Evolutionary conservation across 495 filamentous ascomycete genomes (phyloP), one percentile per base, ranked within the genome.

Genomic region (Neurospora sp.): DNA sequence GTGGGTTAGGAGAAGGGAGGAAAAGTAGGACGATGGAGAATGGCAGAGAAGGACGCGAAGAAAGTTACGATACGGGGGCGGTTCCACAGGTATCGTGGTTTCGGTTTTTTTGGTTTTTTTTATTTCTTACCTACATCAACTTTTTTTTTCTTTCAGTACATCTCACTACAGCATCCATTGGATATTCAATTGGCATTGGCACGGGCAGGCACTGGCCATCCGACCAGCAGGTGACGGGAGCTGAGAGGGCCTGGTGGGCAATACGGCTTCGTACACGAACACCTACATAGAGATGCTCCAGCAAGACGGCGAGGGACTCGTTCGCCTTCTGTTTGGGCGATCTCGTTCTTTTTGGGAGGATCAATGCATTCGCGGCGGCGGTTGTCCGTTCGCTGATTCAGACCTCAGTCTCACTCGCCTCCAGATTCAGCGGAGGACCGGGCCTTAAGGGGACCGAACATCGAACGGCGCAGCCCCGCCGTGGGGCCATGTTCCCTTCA

Each of bases 11-110:
- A 70, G 23, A 48, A 59, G 69, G 69, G 35, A 69, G 59, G 37
- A 69, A 73, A 69, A 72, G 35, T 40, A 69, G 71, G 48, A 62
- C 71, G 31, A 72, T 59, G 44, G 42, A 66, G 18, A 69, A 62
- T 18, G 38, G 46, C 27, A 40, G 35, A 62, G 37, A 31, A 69
- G 44, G 20, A 38, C 59, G 71, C 35, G 46, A 18, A 72, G 54
- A 70, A 40, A 40, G 48, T 39, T 42, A 40, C 70, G 70, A 54
- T 31, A 62, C 35, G 38, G 20, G 20, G 16, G 54, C 54, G 54
- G 54, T 35, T 35, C 27, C 54, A 62, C 54, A 62, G 27, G 54
- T 62, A 62, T 62, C 7, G 54, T 62, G 54, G 54, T 62, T 62
- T 62, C 54, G 6, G 27, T 62, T 62, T 62, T 62, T 62, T 62